Percentiles rank a stretch among this genome's conserved stretches.
These are phyloP conservation scores for Bruguiera sexangula DNA, from an alignment of 345 rosid genomes.

Conservation along the genomic window DNA sequence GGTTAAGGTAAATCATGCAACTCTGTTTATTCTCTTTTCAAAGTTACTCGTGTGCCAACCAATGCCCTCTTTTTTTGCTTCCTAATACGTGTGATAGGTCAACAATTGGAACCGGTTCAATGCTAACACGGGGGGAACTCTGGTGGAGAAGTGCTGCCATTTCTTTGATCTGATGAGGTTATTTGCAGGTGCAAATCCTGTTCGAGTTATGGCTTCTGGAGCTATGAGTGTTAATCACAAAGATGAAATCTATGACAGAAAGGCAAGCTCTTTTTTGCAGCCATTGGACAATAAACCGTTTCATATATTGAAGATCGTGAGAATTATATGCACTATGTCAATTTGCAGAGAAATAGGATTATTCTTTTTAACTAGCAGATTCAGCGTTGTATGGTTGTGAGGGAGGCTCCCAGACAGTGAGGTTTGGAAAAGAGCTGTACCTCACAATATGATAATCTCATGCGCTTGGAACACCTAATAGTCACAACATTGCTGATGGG, in stretches of 20 bases:
- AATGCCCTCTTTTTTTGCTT: not conserved
- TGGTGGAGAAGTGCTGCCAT: conserved; percentile 98
- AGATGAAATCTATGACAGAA: conserved; percentile 85
- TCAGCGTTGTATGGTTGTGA: no score
- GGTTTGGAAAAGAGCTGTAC: no score
- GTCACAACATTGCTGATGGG: no score
- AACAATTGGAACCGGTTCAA: conserved; percentile 94
- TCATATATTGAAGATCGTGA: no score
- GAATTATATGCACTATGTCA: no score
- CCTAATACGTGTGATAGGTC: conserved; percentile 44
- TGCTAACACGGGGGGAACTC: conserved; percentile 80
- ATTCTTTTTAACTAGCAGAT: not conserved
- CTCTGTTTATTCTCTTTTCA: not conserved
- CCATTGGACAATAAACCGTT: not conserved
- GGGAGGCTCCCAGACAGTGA: no score
- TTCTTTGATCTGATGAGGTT: conserved; percentile 95
- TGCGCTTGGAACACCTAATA: no score
- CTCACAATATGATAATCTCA: no score
- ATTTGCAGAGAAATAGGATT: no score
- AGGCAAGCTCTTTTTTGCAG: conserved; percentile 36
- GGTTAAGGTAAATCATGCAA: conserved; percentile 60
- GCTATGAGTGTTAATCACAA: conserved; percentile 87
- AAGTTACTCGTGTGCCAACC: conserved; percentile 5
- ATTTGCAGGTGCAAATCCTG: conserved; percentile 79
- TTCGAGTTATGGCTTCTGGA: conserved; percentile 92